Conservation (phyloP, 2,329 filamentous ascomycete species). For the Monascus ruber region DNA sequence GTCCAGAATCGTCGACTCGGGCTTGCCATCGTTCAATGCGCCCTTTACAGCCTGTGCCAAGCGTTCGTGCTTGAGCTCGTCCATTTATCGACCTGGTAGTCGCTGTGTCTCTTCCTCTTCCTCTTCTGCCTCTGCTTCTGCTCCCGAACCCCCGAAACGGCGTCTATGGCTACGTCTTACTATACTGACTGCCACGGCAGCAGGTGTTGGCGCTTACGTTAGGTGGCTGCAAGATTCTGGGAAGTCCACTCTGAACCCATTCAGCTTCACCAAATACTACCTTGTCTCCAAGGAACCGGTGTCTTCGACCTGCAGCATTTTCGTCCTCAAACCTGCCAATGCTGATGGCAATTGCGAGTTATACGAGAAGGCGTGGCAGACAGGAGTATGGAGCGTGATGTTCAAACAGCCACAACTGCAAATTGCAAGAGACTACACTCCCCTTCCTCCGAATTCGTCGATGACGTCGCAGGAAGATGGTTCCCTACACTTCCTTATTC, state of each 20-base stretch:
- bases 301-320: slow-evolving; percentile 37
- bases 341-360: slow-evolving; percentile 22
- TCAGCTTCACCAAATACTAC: slow-evolving; percentile 30
- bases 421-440: slow-evolving; percentile 85
- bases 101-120: slow-evolving; percentile 14
- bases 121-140: slow-evolving; percentile 7
- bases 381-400: slow-evolving; percentile 76
- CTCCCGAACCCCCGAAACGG: slow-evolving; percentile 10
- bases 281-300: slow-evolving; percentile 33
- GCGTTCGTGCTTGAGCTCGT: not conserved
- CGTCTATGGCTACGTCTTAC: slow-evolving; percentile 24
- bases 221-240: slow-evolving; percentile 15
- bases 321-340: slow-evolving; percentile 29
- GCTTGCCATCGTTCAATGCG: slow-evolving; percentile 8
- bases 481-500: slow-evolving; percentile 61
- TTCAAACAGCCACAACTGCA: slow-evolving; percentile 91
- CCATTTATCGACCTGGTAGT: not conserved
- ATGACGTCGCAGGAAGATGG: slow-evolving; percentile 19
- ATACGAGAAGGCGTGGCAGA: slow-evolving; percentile 42
- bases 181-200: slow-evolving; percentile 23
- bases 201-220: slow-evolving; percentile 25
- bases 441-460: slow-evolving; percentile 49
- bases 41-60: slow-evolving; percentile 3
- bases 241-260: slow-evolving; percentile 22
- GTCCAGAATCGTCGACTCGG: slow-evolving; percentile 5